phyloP scores from a whole-genome alignment of 345 rosid genomes.

The Gossypium ekmanianum region DNA sequence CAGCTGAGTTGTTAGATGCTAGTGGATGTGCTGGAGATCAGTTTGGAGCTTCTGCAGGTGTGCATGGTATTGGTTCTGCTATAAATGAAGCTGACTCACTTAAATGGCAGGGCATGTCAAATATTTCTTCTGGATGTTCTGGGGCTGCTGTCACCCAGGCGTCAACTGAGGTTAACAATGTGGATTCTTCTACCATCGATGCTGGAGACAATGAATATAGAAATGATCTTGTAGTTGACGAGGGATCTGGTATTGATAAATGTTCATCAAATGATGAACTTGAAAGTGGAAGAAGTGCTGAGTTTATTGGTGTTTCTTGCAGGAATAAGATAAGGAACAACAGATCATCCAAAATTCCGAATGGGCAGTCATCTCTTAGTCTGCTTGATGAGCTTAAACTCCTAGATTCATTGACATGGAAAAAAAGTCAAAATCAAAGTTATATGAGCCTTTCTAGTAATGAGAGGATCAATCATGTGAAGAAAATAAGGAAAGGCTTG shows the following conservation, averaged over 20 bases:
- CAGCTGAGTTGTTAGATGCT: slow-evolving; percentile 18
- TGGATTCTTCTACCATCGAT: slow-evolving; percentile 29
- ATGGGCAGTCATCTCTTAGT: slow-evolving; percentile 29
- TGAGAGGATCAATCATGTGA: slow-evolving; percentile 24
- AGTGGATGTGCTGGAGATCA: slow-evolving; percentile 20
- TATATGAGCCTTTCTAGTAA: slow-evolving; percentile 18
- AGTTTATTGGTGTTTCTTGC: slow-evolving; percentile 23
- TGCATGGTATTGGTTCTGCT: slow-evolving; percentile 21
- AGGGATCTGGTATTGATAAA: slow-evolving; percentile 44
- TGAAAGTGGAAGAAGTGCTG: slow-evolving; percentile 45
- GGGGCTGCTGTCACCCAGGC: slow-evolving; percentile 37
- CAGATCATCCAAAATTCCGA: slow-evolving; percentile 15
- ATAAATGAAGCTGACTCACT: slow-evolving; percentile 21
- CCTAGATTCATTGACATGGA: slow-evolving; percentile 42
- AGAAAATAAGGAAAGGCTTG: slow-evolving; percentile 13
- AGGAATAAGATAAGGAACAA: slow-evolving; percentile 20
- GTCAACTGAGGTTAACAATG: slow-evolving; percentile 33
- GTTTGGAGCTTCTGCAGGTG: slow-evolving; percentile 25
- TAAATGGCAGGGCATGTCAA: slow-evolving; percentile 37
- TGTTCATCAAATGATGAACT: slow-evolving; percentile 45
- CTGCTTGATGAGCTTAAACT: slow-evolving; percentile 59
- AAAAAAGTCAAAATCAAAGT: slow-evolving; percentile 28
- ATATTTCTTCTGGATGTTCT: slow-evolving; percentile 45
- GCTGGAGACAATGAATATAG: slow-evolving; percentile 23
- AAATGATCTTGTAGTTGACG: slow-evolving; percentile 37